Conservation (phyloP, 176 grass and related monocot genomes). For the Ensete glaucum region DNA sequence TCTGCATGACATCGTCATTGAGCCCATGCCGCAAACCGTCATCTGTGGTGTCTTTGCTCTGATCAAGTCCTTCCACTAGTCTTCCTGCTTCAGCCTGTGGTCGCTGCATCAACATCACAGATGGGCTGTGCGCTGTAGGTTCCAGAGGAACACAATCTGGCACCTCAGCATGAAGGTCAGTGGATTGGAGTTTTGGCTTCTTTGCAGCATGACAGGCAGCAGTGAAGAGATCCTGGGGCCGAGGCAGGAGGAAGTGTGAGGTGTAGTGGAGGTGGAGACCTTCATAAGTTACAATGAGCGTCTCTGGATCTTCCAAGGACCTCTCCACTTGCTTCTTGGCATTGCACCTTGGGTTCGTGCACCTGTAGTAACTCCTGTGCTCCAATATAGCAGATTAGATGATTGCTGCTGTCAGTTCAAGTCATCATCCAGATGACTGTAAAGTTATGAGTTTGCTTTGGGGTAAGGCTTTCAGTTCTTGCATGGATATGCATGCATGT, state of each 20-base stretch:
- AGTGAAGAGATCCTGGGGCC: not conserved
- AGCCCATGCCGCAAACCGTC: not conserved
- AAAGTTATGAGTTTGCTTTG: not conserved
- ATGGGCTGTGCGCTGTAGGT: not conserved
- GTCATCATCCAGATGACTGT: not conserved
- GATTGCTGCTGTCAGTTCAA: not conserved
- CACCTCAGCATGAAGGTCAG: not conserved
- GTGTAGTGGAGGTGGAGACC: constrained; percentile 11
- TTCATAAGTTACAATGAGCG: constrained; percentile 7
- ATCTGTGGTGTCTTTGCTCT: not conserved
- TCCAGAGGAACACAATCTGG: not conserved
- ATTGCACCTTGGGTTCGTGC: constrained; percentile 12
- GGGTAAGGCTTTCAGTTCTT: not conserved
- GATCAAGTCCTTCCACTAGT: not conserved
- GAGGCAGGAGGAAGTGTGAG: constrained; percentile 4
- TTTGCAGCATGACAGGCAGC: not conserved
- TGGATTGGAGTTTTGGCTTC: constrained; percentile 4
- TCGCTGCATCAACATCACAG: not conserved
- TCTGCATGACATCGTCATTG: not conserved
- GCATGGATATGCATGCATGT: not conserved
- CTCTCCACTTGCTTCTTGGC: constrained; percentile 23
- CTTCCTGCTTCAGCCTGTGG: not conserved
- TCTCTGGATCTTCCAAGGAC: constrained; percentile 18
- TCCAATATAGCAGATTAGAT: not conserved
- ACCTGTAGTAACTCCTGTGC: constrained; percentile 12